phyloP scores from a whole-genome alignment of 2,329 filamentous ascomycete species.

The Stagonosporopsis rhizophila region DNA sequence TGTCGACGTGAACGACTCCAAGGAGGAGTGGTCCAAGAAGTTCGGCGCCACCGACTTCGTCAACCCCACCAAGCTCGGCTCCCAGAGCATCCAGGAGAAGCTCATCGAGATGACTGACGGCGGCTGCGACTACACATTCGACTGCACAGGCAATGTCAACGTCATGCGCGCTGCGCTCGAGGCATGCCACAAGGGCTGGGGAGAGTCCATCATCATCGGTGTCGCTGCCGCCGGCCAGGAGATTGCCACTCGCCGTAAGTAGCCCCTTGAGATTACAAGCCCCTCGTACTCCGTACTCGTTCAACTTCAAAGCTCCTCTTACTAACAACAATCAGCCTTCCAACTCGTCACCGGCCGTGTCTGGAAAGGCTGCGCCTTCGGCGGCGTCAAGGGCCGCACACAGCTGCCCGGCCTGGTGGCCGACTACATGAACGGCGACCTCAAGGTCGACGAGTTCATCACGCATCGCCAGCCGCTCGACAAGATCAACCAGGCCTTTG shows the following conservation, averaged over 20 bases:
- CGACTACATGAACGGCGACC: slow-evolving; percentile 86
- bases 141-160: slow-evolving; percentile 96
- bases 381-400: slow-evolving; percentile 95
- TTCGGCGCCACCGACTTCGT: slow-evolving; percentile 98
- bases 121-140: slow-evolving; percentile 98
- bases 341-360: slow-evolving; percentile 97
- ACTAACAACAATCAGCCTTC: slow-evolving; percentile 70
- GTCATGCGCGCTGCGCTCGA: slow-evolving; percentile 97
- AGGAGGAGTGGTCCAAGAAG: slow-evolving; percentile 91
- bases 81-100: slow-evolving; percentile 85
- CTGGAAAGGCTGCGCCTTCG: slow-evolving; percentile 98
- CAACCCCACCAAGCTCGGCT: slow-evolving; percentile 74
- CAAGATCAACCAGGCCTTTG: slow-evolving; percentile 89
- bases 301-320: slow-evolving; percentile 1
- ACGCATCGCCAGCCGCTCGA: slow-evolving; percentile 86
- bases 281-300: neutral
- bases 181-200: slow-evolving; percentile 99
- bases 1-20: slow-evolving; percentile 82
- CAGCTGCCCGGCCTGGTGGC: slow-evolving; percentile 86
- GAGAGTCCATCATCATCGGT: slow-evolving; percentile 96
- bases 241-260: slow-evolving; percentile 90
- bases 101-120: slow-evolving; percentile 98
- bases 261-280: neutral
- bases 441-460: slow-evolving; percentile 99
- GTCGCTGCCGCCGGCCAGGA: slow-evolving; percentile 96